phyloP scores from a whole-genome alignment of 2,329 filamentous ascomycete species.

The Colletotrichum nymphaeae region DNA sequence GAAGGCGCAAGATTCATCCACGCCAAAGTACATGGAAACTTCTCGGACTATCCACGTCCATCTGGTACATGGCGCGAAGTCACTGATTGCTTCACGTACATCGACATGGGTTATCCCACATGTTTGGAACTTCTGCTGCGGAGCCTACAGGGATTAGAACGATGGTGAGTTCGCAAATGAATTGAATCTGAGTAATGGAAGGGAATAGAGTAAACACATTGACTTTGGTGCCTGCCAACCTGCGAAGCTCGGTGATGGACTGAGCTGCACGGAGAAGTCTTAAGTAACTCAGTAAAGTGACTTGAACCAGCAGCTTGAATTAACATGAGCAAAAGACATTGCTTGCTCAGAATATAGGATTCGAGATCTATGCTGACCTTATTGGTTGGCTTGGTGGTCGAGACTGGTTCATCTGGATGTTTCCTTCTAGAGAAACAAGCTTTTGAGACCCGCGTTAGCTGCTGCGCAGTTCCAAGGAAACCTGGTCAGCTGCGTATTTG shows the following conservation, averaged over 20 bases:
- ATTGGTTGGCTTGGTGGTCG: not conserved
- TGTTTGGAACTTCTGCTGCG: conserved; percentile 18
- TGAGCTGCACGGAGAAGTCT: not conserved
- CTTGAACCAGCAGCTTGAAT: not conserved
- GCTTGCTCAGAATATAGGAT: not conserved
- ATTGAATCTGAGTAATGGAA: not conserved
- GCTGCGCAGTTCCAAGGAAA: not conserved
- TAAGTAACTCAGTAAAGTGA: not conserved
- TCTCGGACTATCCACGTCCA: not conserved
- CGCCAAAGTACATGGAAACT: not conserved
- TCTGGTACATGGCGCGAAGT: not conserved
- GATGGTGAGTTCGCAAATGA: not conserved
- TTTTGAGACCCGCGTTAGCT: not conserved
- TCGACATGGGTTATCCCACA: not conserved
- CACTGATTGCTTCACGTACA: not conserved
- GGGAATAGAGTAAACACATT: not conserved
- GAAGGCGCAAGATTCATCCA: too few relatives aligned
- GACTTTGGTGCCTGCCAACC: not conserved
- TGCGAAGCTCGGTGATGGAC: not conserved
- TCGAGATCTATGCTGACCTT: not conserved
- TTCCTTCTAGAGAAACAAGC: not conserved
- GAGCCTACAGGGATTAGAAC: not conserved
- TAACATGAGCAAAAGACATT: not conserved
- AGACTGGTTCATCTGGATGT: not conserved
- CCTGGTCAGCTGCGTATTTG: not conserved